Percentiles rank a stretch among this genome's conserved stretches.
Evolutionary conservation across 78 protist genomes (phyloP).

Genomic region (Dictyostelium citrinum): DNA sequence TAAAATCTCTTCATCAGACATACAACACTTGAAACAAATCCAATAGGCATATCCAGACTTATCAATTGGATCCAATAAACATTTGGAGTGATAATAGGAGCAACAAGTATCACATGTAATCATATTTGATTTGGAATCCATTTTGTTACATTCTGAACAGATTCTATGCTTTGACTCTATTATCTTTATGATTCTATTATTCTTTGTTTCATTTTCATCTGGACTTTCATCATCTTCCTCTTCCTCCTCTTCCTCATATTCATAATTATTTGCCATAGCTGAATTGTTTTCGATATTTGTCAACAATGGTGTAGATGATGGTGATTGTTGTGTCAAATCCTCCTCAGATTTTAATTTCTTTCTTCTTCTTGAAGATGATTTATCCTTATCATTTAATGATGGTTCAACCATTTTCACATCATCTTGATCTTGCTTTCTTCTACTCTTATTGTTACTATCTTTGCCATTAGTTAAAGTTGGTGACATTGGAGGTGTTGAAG

Average conservation of each 20-base stretch:
- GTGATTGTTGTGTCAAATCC: not conserved
- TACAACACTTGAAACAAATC: conserved; percentile 67
- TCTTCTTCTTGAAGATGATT: not conserved
- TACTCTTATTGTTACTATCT: not conserved
- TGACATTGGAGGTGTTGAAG: conserved; percentile 13
- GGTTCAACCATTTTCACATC: not conserved
- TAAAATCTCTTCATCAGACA: conserved; percentile 35
- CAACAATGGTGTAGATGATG: not conserved
- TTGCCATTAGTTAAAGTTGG: not conserved
- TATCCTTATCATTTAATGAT: not conserved
- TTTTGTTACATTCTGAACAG: conserved; percentile 27
- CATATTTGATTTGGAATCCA: not conserved
- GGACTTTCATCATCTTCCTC: not conserved
- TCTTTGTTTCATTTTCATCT: not conserved
- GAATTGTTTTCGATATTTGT: not conserved
- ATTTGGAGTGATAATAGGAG: conserved; percentile 14
- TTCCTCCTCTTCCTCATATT: not conserved
- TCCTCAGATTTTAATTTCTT: not conserved
- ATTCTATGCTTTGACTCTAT: not conserved
- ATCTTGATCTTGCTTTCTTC: not conserved
- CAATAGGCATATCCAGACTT: conserved; percentile 49
- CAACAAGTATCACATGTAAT: conserved; percentile 58
- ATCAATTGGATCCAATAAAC: conserved; percentile 40
- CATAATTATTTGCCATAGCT: not conserved
- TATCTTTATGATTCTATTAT: not conserved